These are phyloP conservation scores for Rhodosporidiobolus sp. DNA, from an alignment of 768 basidiomycete genomes.

Conservation along the genomic window DNA sequence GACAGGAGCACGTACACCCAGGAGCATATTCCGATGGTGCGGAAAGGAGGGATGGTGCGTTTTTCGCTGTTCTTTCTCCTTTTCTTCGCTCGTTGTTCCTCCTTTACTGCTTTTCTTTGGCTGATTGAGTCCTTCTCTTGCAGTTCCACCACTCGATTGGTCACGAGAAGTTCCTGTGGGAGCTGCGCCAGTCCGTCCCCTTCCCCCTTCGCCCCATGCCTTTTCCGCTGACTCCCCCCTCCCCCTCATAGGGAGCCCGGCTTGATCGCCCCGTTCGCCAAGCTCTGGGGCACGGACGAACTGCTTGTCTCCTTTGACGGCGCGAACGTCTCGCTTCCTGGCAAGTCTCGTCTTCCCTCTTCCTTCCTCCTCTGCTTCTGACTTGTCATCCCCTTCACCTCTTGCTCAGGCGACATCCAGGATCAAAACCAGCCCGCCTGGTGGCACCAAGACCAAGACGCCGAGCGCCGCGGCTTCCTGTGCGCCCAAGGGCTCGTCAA, in stretches of 20 bases:
- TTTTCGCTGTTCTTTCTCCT: too few relatives aligned
- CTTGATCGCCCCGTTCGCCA: slow-evolving; percentile 42
- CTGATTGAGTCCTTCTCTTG: too few relatives aligned
- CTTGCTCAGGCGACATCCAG: too few relatives aligned
- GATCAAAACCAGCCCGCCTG: too few relatives aligned
- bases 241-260: slow-evolving; percentile 39
- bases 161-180: slow-evolving; percentile 27
- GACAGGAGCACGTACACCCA: slow-evolving; percentile 40
- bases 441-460: slow-evolving; percentile 42
- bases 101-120: too few relatives aligned
- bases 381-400: too few relatives aligned
- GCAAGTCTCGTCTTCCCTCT: not conserved
- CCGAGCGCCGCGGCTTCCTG: slow-evolving; percentile 35
- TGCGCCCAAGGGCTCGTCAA: slow-evolving; percentile 42
- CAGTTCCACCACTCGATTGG: slow-evolving; percentile 27
- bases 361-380: too few relatives aligned
- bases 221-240: too few relatives aligned
- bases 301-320: slow-evolving; percentile 44
- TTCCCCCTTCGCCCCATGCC: too few relatives aligned
- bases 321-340: slow-evolving; percentile 14
- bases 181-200: slow-evolving; percentile 1
- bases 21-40: slow-evolving; percentile 20
- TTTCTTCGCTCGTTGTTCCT: not conserved
- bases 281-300: slow-evolving; percentile 45
- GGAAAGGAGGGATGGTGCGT: slow-evolving; percentile 37